Evolutionary conservation across 768 basidiomycete genomes (phyloP).

Genomic region (Xerocomellus intermedius): DNA sequence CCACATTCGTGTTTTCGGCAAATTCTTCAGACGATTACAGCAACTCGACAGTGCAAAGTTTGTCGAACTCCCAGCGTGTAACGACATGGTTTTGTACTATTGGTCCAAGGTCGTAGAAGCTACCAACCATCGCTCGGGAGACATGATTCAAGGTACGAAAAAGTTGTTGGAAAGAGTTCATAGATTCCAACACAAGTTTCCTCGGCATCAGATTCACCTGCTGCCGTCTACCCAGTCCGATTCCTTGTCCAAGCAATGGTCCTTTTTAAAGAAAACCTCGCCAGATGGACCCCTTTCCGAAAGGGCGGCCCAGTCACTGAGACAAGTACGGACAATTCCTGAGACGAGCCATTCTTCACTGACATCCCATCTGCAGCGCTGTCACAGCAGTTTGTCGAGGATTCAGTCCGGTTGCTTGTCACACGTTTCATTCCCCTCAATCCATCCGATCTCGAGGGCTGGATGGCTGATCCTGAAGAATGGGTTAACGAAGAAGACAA

Average conservation of each 20-base stretch:
- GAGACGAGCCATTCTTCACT: constrained; percentile 1
- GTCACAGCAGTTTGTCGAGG: constrained; percentile 67
- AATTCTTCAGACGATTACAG: constrained; percentile 76
- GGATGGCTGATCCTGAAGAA: constrained; percentile 90
- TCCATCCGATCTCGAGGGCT: constrained; percentile 74
- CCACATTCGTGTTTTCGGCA: constrained; percentile 72
- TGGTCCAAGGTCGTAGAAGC: constrained; percentile 79
- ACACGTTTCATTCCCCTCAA: constrained; percentile 84
- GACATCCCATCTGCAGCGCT: constrained; percentile 44
- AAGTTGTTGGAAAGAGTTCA: neutral
- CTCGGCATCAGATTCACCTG: constrained; percentile 49
- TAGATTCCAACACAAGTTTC: neutral
- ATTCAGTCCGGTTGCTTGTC: constrained; percentile 73
- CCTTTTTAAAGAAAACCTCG: constrained; percentile 78
- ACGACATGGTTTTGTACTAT: constrained; percentile 71
- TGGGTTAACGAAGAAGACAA: constrained; percentile 91
- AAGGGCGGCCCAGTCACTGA: constrained; percentile 60
- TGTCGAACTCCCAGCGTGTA: constrained; percentile 58
- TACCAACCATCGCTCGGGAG: constrained; percentile 46
- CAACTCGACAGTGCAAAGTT: constrained; percentile 60
- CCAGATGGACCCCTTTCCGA: constrained; percentile 69
- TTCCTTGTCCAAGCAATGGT: constrained; percentile 85
- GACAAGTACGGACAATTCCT: constrained; percentile 43
- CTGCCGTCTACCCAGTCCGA: constrained; percentile 71
- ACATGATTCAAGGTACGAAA: constrained; percentile 55